Conservation (phyloP, 768 basidiomycete genomes). For the Russula griseocarnosa region DNA sequence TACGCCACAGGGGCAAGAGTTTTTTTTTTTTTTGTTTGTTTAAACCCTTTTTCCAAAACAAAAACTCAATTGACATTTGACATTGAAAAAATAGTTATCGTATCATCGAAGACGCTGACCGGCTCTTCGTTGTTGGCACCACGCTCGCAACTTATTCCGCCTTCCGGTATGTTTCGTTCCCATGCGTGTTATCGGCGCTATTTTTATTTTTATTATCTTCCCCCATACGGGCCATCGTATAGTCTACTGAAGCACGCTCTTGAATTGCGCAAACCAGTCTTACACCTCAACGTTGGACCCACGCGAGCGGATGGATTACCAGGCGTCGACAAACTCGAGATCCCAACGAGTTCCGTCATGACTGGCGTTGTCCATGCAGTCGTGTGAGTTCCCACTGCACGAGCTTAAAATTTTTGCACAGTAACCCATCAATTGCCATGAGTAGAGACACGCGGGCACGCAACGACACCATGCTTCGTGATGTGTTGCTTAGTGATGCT, state of each 20-base stretch:
- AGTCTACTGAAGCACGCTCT: conserved; percentile 76
- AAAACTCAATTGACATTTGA: conserved; percentile 3
- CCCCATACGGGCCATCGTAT: conserved; percentile 31
- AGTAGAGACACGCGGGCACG: conserved; percentile 45
- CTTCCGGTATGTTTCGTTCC: conserved; percentile 53
- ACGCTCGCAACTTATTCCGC: conserved; percentile 93
- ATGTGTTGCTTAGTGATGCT: conserved; percentile 57
- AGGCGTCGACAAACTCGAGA: conserved; percentile 76
- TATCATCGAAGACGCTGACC: conserved; percentile 56
- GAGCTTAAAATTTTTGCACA: background rate
- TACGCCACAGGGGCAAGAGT: background rate
- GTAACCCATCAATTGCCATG: background rate
- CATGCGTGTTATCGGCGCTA: background rate
- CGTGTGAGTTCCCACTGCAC: conserved; percentile 46
- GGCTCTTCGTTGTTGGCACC: conserved; percentile 79
- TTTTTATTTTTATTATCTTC: background rate
- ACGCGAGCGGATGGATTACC: conserved; percentile 72
- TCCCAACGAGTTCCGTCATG: conserved; percentile 69
- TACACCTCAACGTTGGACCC: conserved; percentile 85
- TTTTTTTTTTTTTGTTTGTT: background rate
- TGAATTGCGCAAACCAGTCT: conserved; percentile 67
- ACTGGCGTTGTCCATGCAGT: conserved; percentile 56
- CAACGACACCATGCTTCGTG: conserved; percentile 43
- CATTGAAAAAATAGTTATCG: conserved; percentile 42
- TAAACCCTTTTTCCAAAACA: background rate